Evolutionary conservation across 2,329 filamentous ascomycete species (phyloP).

Genomic region (Phyllosticta paracitricarpa): DNA sequence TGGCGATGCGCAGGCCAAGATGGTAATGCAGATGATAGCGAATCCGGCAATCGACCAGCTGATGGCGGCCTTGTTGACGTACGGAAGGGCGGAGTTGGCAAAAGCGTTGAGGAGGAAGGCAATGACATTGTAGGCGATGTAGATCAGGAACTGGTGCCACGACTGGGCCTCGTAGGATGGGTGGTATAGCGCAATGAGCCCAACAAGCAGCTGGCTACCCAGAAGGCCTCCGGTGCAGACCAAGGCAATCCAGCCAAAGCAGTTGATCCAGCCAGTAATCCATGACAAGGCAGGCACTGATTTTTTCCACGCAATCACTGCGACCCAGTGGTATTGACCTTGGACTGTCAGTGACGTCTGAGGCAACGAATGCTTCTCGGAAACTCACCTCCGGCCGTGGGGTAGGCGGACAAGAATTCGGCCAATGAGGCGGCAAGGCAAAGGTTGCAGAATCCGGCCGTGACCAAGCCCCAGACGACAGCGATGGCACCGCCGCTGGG

Average conservation of each 20-base stretch:
- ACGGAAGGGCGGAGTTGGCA: slow-evolving; percentile 50
- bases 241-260: slow-evolving; percentile 59
- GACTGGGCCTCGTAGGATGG: slow-evolving; percentile 46
- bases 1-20: slow-evolving; percentile 55
- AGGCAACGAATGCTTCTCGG: background rate
- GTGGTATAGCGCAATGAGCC: slow-evolving; percentile 53
- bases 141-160: slow-evolving; percentile 68
- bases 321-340: slow-evolving; percentile 65
- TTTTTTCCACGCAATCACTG: slow-evolving; percentile 49
- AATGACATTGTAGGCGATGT: slow-evolving; percentile 51
- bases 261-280: slow-evolving; percentile 64
- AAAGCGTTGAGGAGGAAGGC: slow-evolving; percentile 59
- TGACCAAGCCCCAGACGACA: slow-evolving; percentile 60
- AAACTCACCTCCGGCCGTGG: slow-evolving; percentile 29
- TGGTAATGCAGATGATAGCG: slow-evolving; percentile 57
- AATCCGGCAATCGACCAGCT: slow-evolving; percentile 63
- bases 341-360: background rate
- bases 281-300: slow-evolving; percentile 57
- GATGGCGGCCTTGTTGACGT: slow-evolving; percentile 59
- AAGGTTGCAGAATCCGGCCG: slow-evolving; percentile 53
- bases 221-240: slow-evolving; percentile 59
- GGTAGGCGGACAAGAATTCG: slow-evolving; percentile 60
- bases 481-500: slow-evolving; percentile 61
- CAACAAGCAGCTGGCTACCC: slow-evolving; percentile 56
- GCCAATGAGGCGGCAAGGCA: slow-evolving; percentile 59